These are phyloP conservation scores for Alternaria rosae DNA, from an alignment of 2,329 filamentous ascomycete genomes.

Conservation along the genomic window DNA sequence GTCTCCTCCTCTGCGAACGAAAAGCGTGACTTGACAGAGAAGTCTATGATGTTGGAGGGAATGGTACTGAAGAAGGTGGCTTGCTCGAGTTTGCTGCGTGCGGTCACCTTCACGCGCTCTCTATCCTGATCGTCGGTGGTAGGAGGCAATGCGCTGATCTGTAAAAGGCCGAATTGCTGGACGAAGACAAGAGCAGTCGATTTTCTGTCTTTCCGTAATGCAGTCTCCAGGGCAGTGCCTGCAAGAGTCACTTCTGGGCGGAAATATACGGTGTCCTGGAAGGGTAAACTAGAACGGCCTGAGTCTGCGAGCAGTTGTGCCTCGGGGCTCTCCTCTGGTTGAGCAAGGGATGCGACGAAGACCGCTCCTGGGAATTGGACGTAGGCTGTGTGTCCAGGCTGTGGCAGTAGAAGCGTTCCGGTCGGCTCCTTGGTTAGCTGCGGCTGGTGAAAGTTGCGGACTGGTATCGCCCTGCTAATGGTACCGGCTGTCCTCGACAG, in stretches of 20 bases:
- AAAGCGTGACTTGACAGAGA: conserved; percentile 72
- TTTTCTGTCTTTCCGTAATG: conserved; percentile 46
- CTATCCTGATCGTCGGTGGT: conserved; percentile 61
- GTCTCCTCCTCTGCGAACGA: conserved; percentile 75
- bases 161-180: conserved; percentile 65
- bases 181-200: conserved; percentile 62
- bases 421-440: conserved; percentile 41
- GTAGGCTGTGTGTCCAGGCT: conserved; percentile 80
- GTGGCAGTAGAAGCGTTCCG: conserved; percentile 74
- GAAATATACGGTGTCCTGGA: conserved; percentile 88
- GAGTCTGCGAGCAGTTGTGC: conserved; percentile 69
- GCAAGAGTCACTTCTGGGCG: conserved; percentile 62
- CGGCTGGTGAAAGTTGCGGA: conserved; percentile 63
- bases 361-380: conserved; percentile 80
- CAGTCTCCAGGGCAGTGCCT: conserved; percentile 58
- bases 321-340: conserved; percentile 73
- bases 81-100: conserved; percentile 90
- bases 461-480: conserved; percentile 71
- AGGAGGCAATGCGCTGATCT: conserved; percentile 62
- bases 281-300: conserved; percentile 59
- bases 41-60: conserved; percentile 85
- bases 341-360: conserved; percentile 76
- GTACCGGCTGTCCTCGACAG: conserved; percentile 62
- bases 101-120: conserved; percentile 67
- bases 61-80: conserved; percentile 90